Percentiles rank a stretch among this genome's conserved stretches.
Conservation (phyloP, 2,329 filamentous ascomycete genomes). For the Metarhizium guizhouense region DNA sequence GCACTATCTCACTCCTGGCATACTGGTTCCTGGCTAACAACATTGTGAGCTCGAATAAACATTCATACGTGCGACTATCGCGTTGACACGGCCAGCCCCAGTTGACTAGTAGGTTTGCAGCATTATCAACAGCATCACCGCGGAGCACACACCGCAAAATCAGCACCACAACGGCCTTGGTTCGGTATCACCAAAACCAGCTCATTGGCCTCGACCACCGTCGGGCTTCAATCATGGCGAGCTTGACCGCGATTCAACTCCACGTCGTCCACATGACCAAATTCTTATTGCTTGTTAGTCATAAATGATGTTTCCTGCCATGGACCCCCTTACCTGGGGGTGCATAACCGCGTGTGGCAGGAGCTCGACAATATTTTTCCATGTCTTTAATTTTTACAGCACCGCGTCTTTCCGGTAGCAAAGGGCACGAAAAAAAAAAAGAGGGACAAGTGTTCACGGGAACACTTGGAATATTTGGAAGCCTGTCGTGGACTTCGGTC, state of each 20-base stretch:
- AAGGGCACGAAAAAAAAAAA: not conserved
- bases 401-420: not conserved
- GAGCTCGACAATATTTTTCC: too few species aligned
- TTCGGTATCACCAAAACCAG: not conserved
- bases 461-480: not conserved
- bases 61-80: too few species aligned
- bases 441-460: not conserved
- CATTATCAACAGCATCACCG: not conserved
- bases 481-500: constrained; percentile 1
- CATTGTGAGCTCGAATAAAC: not conserved
- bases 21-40: not conserved
- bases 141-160: not conserved
- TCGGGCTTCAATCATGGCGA: too few species aligned
- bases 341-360: not conserved
- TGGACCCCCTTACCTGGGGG: not conserved
- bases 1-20: not conserved
- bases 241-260: not conserved
- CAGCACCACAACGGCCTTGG: not conserved
- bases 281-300: too few species aligned
- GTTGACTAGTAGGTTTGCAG: not conserved
- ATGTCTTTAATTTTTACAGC: not conserved
- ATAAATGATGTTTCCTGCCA: not conserved
- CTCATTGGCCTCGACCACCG: not conserved
- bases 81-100: not conserved
- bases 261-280: not conserved